phyloP scores from a whole-genome alignment of 805 yeast genomes.

The Ogataea polymorpha region DNA sequence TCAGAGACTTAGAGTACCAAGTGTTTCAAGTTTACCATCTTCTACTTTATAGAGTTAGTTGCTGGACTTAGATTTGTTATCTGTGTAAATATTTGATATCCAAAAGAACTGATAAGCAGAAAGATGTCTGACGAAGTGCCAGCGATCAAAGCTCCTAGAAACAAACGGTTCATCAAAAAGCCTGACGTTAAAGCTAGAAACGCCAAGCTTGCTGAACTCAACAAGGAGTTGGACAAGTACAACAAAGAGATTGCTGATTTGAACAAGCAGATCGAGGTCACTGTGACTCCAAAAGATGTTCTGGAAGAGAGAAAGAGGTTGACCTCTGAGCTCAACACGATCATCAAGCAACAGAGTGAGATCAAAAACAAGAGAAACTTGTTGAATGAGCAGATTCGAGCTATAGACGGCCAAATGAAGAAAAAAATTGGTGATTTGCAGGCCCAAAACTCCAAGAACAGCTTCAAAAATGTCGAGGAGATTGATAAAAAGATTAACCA shows the following conservation, averaged over 20 bases:
- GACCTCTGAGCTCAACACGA: slow-evolving; percentile 43
- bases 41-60: not conserved
- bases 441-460: slow-evolving; percentile 65
- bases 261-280: slow-evolving; percentile 53
- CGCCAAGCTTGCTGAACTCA: slow-evolving; percentile 50
- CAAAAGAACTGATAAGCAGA: slow-evolving; percentile 1
- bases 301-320: slow-evolving; percentile 50
- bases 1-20: not conserved
- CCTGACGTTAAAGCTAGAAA: slow-evolving; percentile 71
- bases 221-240: slow-evolving; percentile 60
- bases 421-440: slow-evolving; percentile 73
- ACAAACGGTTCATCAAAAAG: slow-evolving; percentile 60
- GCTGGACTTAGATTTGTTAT: not conserved
- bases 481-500: slow-evolving; percentile 61
- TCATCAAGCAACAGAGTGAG: slow-evolving; percentile 38
- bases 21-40: not conserved
- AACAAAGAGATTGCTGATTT: slow-evolving; percentile 52
- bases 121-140: slow-evolving; percentile 20
- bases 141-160: slow-evolving; percentile 25
- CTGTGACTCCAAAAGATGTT: slow-evolving; percentile 46
- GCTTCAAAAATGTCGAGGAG: slow-evolving; percentile 64
- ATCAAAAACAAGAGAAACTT: slow-evolving; percentile 33
- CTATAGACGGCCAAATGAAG: slow-evolving; percentile 66
- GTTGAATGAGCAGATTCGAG: slow-evolving; percentile 62
- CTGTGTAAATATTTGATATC: not conserved